A percentile compares a stretch with the other conserved stretches of the same genome.
phyloP scores from a whole-genome alignment of 2,329 filamentous ascomycete species.

The Bipolaris zeicola region DNA sequence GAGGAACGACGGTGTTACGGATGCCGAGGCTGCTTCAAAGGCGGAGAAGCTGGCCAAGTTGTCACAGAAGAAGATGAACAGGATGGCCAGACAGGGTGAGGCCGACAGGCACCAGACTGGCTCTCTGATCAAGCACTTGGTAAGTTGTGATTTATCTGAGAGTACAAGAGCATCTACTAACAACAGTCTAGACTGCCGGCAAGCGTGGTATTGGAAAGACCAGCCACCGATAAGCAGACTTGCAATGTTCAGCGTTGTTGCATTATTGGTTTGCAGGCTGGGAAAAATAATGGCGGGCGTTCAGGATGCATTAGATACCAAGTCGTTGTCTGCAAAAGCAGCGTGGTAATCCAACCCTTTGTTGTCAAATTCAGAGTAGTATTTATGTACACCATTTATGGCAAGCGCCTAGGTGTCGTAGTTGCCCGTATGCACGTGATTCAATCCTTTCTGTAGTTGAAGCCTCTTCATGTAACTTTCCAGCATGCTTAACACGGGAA shows the following conservation, averaged over 20 bases:
- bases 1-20: conserved; percentile 76
- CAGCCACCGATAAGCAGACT: conserved; percentile 54
- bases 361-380: neutral
- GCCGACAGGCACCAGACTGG: conserved; percentile 88
- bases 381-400: neutral
- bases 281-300: conserved; percentile 39
- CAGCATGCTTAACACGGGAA: neutral
- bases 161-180: conserved; percentile 20
- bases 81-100: conserved; percentile 96
- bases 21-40: conserved; percentile 71
- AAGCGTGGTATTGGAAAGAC: conserved; percentile 96
- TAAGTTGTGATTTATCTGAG: conserved; percentile 57
- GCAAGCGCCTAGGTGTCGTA: neutral
- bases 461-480: neutral
- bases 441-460: neutral
- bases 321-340: conserved; percentile 23
- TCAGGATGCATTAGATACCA: conserved; percentile 43
- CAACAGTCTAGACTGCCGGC: conserved; percentile 69
- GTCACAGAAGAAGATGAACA: conserved; percentile 97
- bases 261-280: conserved; percentile 19
- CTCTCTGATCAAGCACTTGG: conserved; percentile 86
- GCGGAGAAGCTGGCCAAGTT: conserved; percentile 87
- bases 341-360: conserved; percentile 28
- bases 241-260: conserved; percentile 16
- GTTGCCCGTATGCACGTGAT: neutral